A percentile compares a stretch with the other conserved stretches of the same genome.
phyloP scores from a whole-genome alignment of 225 moss, liverwort and hornwort genomes.

The Physcomitrium patens region DNA sequence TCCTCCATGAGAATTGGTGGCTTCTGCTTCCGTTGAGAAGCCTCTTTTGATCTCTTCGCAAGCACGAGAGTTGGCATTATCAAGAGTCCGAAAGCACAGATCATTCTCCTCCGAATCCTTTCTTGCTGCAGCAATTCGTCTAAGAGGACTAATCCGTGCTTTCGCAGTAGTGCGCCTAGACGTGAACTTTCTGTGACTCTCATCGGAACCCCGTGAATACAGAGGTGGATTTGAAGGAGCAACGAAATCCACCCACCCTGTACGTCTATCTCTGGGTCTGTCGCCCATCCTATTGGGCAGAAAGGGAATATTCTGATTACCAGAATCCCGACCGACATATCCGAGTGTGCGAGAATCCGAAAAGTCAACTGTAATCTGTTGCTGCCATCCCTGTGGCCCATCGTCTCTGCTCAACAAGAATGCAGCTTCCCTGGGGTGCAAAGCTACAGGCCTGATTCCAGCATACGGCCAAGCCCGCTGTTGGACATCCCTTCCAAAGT shows the following conservation, averaged over 20 bases:
- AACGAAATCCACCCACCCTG: constrained; percentile 58
- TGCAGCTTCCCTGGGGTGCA: constrained; percentile 55
- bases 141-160: too few species aligned
- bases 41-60: constrained; percentile 44
- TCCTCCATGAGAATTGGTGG: constrained; percentile 36
- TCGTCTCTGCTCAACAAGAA: constrained; percentile 55
- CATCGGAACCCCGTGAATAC: constrained; percentile 45
- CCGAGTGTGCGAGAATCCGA: constrained; percentile 48
- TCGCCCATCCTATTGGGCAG: constrained; percentile 51
- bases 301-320: constrained; percentile 44
- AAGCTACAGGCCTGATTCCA: constrained; percentile 50
- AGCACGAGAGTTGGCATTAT: constrained; percentile 38
- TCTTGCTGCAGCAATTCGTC: constrained; percentile 32
- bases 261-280: constrained; percentile 55
- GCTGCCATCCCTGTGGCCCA: constrained; percentile 62
- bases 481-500: constrained; percentile 47
- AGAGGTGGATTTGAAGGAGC: constrained; percentile 43
- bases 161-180: constrained; percentile 45
- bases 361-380: constrained; percentile 52
- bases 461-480: constrained; percentile 52
- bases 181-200: constrained; percentile 44
- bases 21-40: constrained; percentile 31
- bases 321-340: constrained; percentile 44
- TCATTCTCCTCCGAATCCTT: constrained; percentile 49
- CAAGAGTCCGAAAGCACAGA: constrained; percentile 34